A percentile compares a stretch with the other conserved stretches of the same genome.
These are phyloP conservation scores for Calonectria hawksworthii DNA, from an alignment of 2,329 filamentous ascomycete species.

Conservation along the genomic window DNA sequence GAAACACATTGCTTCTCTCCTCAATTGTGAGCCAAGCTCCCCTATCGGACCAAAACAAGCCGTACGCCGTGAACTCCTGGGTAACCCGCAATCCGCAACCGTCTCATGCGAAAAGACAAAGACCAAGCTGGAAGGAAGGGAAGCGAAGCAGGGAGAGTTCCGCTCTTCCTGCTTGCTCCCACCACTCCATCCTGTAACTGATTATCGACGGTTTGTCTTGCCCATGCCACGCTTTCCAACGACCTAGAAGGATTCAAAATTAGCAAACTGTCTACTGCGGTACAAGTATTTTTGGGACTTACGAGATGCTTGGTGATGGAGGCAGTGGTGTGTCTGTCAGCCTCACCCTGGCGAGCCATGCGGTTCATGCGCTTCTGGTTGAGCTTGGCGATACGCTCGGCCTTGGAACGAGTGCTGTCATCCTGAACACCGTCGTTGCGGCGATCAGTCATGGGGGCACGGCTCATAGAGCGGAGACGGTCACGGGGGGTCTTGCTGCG, in stretches of 20 bases:
- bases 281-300: constrained; percentile 56
- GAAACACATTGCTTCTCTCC: constrained; percentile 27
- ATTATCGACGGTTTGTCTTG: constrained; percentile 81
- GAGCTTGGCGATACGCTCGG: constrained; percentile 88
- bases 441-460: constrained; percentile 73
- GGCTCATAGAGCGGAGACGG: constrained; percentile 80
- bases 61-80: constrained; percentile 50
- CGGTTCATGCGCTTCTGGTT: constrained; percentile 99
- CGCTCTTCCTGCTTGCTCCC: constrained; percentile 38
- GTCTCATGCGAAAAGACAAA: constrained; percentile 40
- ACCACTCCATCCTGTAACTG: neutral
- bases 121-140: constrained; percentile 35
- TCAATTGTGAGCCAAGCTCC: constrained; percentile 14
- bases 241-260: constrained; percentile 64
- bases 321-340: constrained; percentile 88
- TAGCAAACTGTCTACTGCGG: constrained; percentile 14
- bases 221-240: constrained; percentile 94
- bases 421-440: constrained; percentile 83
- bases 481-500: constrained; percentile 61
- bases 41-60: constrained; percentile 33
- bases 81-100: constrained; percentile 42
- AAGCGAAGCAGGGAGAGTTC: constrained; percentile 33
- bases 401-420: constrained; percentile 78
- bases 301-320: constrained; percentile 92
- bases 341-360: constrained; percentile 97